Evolutionary conservation across 2,329 filamentous ascomycete species (phyloP).

Genomic region (Xylariaceae sp.): DNA sequence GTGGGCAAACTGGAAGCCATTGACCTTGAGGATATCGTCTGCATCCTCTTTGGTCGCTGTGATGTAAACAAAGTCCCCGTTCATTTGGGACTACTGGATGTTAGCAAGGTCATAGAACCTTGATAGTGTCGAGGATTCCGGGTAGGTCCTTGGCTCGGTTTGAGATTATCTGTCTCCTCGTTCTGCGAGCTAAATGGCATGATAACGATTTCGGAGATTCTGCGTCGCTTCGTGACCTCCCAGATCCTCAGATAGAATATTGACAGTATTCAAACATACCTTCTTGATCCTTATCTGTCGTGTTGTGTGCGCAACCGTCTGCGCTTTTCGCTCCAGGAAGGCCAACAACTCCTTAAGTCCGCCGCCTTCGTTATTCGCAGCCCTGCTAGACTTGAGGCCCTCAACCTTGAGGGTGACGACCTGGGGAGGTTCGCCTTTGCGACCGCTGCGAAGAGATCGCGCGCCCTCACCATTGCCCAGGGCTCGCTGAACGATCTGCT

Average conservation of each 20-base stretch:
- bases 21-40: conserved; percentile 61
- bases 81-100: conserved; percentile 63
- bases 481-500: conserved; percentile 41
- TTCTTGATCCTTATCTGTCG: conserved; percentile 65
- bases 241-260: conserved; percentile 38
- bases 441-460: conserved; percentile 19
- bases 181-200: conserved; percentile 35
- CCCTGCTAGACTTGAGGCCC: conserved; percentile 67
- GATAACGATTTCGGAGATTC: conserved; percentile 35
- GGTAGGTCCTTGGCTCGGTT: conserved; percentile 32
- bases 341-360: conserved; percentile 60
- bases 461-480: conserved; percentile 30
- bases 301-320: conserved; percentile 44
- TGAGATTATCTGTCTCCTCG: conserved; percentile 33
- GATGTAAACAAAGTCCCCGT: conserved; percentile 66
- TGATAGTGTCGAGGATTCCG: conserved; percentile 32
- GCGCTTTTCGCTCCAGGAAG: conserved; percentile 69
- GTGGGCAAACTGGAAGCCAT: conserved; percentile 66
- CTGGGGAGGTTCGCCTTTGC: conserved; percentile 18
- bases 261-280: conserved; percentile 58
- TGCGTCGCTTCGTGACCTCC: conserved; percentile 35
- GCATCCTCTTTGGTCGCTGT: conserved; percentile 61
- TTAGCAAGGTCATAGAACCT: conserved; percentile 59
- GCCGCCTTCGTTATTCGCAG: conserved; percentile 60
- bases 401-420: conserved; percentile 44